Evolutionary conservation across 2,329 filamentous ascomycete genomes (phyloP), one percentile per base, ranked within the genome.

Genomic region (Exophiala spinifera): DNA sequence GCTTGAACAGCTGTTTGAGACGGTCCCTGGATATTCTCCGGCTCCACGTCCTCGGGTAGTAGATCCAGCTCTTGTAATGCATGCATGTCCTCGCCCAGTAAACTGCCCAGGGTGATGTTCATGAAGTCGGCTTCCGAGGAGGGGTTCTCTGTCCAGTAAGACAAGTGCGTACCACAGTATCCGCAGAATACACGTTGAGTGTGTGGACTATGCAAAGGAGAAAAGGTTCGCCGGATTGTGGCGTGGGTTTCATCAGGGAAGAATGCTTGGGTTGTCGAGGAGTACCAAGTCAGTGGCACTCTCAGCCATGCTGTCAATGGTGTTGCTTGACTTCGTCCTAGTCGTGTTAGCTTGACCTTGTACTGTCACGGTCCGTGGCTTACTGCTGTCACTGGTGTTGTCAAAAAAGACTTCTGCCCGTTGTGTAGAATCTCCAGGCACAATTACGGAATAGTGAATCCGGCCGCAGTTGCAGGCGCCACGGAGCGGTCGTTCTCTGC

Each of bases 381-480:
- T 83, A 95, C 91, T 84, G 64, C 89, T 87, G 36, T 79, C 75
- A 52, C 78, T 76, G 55, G 83, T 81, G 34, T 85, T 84, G 70
- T 90, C 86, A 68, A 95, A 94, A 59, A 90, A 81, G 19, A 95
- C 83, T 62, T 84, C 79, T 14, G 85, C 83, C 47, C 79, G 72
- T 31, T 83, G 74, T n/a, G 49, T 71, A 37, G 80, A 75, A 63
- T 78, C 72, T 17, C 76, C 69, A 1, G 90, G 90, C 20, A 92
- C 78, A 43, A 82, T 73, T 62, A 96, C 83, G 54, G 84, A 78
- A 73, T 95, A 96, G 67, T 85, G 80, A 67, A 94, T 95, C 57
- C 91, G 84, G 53, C 91, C 90, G 70, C 91, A 96, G 49, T 87
- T 85, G 75, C 91, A 96, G 61, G 85, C 82, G 65, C 91, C 91